Evolutionary conservation across 140 eudicot genomes (phyloP).

Genomic region (Oenanthe javanica): DNA sequence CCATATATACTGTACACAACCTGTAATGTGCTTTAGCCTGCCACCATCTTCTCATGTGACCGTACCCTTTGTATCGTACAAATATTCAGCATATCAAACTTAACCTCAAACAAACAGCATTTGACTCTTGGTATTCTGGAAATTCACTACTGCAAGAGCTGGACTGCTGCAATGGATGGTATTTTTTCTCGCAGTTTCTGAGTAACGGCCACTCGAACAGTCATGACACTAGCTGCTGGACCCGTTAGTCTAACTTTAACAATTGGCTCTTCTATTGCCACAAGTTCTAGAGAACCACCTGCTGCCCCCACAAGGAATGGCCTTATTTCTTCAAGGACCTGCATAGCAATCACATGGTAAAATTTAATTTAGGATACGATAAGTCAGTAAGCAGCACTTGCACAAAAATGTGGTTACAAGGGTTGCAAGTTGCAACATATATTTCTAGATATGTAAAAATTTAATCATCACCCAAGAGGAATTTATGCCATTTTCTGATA

Average conservation of each 20-base stretch:
- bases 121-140: background rate
- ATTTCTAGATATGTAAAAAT: background rate
- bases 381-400: background rate
- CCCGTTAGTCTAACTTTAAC: slow-evolving; percentile 78
- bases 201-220: slow-evolving; percentile 90
- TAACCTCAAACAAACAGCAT: background rate
- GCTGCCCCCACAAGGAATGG: slow-evolving; percentile 96
- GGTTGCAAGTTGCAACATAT: background rate
- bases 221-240: slow-evolving; percentile 98
- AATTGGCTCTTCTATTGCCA: slow-evolving; percentile 72
- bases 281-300: slow-evolving; percentile 72
- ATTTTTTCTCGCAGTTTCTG: slow-evolving; percentile 89
- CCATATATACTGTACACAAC: slow-evolving; percentile 11
- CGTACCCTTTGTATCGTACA: background rate
- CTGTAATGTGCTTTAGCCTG: slow-evolving; percentile 5
- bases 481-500: background rate
- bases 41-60: background rate
- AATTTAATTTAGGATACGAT: background rate
- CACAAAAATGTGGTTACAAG: background rate
- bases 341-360: background rate
- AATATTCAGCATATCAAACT: background rate
- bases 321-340: slow-evolving; percentile 94
- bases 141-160: slow-evolving; percentile 52
- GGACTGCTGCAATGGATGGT: slow-evolving; percentile 91
- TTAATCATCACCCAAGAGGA: background rate